Base-by-base conservation (phyloP, 768 basidiomycete genomes). In the Leucocoprinus sp. region DNA sequence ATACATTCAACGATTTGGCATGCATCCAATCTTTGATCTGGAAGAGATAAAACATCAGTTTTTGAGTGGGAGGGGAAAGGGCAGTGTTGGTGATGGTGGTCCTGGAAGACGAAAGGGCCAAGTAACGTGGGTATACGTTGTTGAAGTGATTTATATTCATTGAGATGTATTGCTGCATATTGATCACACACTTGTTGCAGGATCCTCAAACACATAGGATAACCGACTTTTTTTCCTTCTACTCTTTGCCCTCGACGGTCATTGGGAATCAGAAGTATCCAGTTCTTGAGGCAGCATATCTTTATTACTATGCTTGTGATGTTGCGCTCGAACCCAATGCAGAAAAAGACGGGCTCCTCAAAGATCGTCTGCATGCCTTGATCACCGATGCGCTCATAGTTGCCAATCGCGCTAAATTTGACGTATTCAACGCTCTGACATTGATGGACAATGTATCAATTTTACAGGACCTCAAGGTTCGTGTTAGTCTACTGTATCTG, bases 191-290 rank as follows among this genome's bases (percentile, higher is more conserved):
- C 11, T 4, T 31, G 9, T 18, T 21, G 4, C 19, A 98, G 93
- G 76, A 97, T 62, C 85, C 88, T 1, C 64, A 76, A 48, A 84
- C 85, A 2, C 78, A 84, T 49, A 74, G 75, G 50, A 83, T 99
- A 55, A 97, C 95, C 1, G 96, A 99, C 65, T 87, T 93, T 58
- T 84, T 97, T 65, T 93, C 95, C 7, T 95, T 98, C 70, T 99
- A 96, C 63, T 88, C 88, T 11, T 78, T 99, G 18, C 95, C 96
- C 0, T 98, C 95, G 4, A 87, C 91, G 1, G 81, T 98, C 50
- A 90, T 98, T 59, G 75, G 78, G 42, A 80, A 78, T 53, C 50
- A 70, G n/a, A 86, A 82, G 52, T 66, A 92, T 58, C 70, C 74
- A 15, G 56, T 78, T 22, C 75, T 99, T 31, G 83, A 99, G 54